A percentile compares a stretch with the other conserved stretches of the same genome.
phyloP scores from a whole-genome alignment of 192 early-diverging fungal species.

The Spizellomyces punctatus region DNA sequence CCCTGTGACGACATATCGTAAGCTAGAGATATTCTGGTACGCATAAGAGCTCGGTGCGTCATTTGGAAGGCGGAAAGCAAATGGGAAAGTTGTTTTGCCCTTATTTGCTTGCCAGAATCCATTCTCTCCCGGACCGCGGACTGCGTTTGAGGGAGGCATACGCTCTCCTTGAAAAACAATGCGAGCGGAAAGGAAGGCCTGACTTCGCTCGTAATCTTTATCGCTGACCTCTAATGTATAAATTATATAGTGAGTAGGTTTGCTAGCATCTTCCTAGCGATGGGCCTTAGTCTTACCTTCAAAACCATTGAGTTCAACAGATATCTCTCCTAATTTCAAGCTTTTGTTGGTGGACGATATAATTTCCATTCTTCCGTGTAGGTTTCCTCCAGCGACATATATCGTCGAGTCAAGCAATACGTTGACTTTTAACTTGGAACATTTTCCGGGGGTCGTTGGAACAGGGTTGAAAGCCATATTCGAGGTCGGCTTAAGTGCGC shows the following conservation, averaged over 20 bases:
- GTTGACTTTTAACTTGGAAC: constrained; percentile 60
- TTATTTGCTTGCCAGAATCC: constrained; percentile 66
- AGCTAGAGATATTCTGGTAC: constrained; percentile 50
- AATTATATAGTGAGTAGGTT: neutral
- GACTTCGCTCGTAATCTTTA: constrained; percentile 48
- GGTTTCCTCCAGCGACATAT: constrained; percentile 58
- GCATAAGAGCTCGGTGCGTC: constrained; percentile 60
- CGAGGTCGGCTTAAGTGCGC: neutral
- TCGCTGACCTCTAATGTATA: constrained; percentile 30
- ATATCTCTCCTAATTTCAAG: constrained; percentile 63
- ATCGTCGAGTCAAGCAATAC: constrained; percentile 60
- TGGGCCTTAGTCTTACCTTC: constrained; percentile 47
- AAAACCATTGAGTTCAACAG: constrained; percentile 60
- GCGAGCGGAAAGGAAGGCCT: constrained; percentile 55
- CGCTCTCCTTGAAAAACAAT: constrained; percentile 60
- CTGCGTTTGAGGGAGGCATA: constrained; percentile 60
- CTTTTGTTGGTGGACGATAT: constrained; percentile 45
- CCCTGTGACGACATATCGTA: constrained; percentile 65
- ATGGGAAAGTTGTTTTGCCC: constrained; percentile 67
- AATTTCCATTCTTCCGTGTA: constrained; percentile 60
- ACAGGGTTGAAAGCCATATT: constrained; percentile 58
- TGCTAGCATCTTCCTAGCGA: neutral
- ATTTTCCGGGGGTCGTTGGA: constrained; percentile 57
- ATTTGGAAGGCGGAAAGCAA: constrained; percentile 63
- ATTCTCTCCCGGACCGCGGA: constrained; percentile 52